Percentiles rank a stretch among this genome's conserved stretches.
Evolutionary conservation across 2,329 filamentous ascomycete species (phyloP).

Genomic region (Fusarium sterilihyphosum): DNA sequence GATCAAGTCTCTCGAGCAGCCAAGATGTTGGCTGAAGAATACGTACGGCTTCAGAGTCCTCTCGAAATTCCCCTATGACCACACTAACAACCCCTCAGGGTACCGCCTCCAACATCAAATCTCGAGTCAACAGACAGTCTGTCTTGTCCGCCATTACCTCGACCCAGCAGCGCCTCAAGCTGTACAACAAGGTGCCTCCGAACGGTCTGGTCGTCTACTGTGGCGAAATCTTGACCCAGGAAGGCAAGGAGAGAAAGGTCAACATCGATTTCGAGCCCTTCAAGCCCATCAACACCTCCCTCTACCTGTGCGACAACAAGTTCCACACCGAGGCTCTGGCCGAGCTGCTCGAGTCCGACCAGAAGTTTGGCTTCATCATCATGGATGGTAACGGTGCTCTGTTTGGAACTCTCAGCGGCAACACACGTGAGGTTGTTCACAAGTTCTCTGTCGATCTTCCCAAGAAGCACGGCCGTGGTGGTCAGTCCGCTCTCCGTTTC

Average conservation of each 20-base stretch:
- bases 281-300: conserved; percentile 99
- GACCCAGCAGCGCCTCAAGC: conserved; percentile 97
- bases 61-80: not conserved
- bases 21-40: conserved; percentile 99
- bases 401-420: conserved; percentile 95
- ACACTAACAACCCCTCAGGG: conserved; percentile 66
- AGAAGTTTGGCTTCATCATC: conserved; percentile 99
- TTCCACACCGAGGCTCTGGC: conserved; percentile 98
- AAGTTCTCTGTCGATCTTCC: conserved; percentile 99
- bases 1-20: conserved; percentile 95
- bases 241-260: conserved; percentile 99
- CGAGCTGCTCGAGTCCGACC: conserved; percentile 96
- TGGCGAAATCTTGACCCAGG: conserved; percentile 98
- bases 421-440: conserved; percentile 95
- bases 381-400: conserved; percentile 99
- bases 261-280: conserved; percentile 99
- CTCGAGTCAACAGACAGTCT: conserved; percentile 97
- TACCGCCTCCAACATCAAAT: conserved; percentile 99
- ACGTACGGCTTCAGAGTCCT: conserved; percentile 66
- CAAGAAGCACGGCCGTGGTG: conserved; percentile 99
- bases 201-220: conserved; percentile 99
- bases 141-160: conserved; percentile 98
- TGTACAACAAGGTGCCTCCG: conserved; percentile 98
- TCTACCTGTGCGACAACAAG: conserved; percentile 99
- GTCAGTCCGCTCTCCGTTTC: conserved; percentile 99